Percentiles rank a stretch among this genome's conserved stretches.
Evolutionary conservation across 371 early-diverging fungal species (phyloP).

Genomic region (Actinomortierella wolfii): DNA sequence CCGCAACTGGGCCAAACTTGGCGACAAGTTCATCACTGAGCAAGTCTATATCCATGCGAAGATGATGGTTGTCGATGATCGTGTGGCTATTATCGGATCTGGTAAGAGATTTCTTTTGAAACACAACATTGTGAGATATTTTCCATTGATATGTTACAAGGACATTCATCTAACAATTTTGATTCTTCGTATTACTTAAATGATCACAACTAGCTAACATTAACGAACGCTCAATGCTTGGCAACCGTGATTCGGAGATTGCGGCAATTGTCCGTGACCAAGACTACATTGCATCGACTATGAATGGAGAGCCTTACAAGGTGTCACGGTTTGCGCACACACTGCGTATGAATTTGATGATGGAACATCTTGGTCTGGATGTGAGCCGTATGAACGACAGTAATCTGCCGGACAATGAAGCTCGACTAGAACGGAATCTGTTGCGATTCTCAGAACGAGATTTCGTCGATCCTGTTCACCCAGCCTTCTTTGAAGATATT

Average conservation of each 20-base stretch:
- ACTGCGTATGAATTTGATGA: constrained; percentile 78
- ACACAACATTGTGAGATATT: neutral
- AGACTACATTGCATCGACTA: constrained; percentile 66
- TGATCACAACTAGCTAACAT: constrained; percentile 69
- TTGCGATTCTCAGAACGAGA: constrained; percentile 22
- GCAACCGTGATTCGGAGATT: constrained; percentile 92
- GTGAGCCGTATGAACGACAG: neutral
- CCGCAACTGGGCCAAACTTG: constrained; percentile 62
- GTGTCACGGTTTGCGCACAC: constrained; percentile 80
- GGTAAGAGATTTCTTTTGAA: constrained; percentile 42
- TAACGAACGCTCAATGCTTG: constrained; percentile 89
- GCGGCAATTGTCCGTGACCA: constrained; percentile 83
- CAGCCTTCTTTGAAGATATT: constrained; percentile 50
- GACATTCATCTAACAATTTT: neutral
- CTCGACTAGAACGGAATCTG: too few relatives aligned
- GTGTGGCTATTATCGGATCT: constrained; percentile 83
- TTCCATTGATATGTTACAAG: neutral
- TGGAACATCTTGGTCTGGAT: constrained; percentile 84
- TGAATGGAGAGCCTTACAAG: constrained; percentile 76
- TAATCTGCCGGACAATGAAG: neutral
- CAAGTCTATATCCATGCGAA: constrained; percentile 92
- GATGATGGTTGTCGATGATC: constrained; percentile 91
- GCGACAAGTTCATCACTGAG: constrained; percentile 72
- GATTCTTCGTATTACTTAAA: neutral
- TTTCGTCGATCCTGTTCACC: constrained; percentile 44